Evolutionary conservation across 495 filamentous ascomycete genomes (phyloP).

Genomic region (Penicillium simplicissimum): DNA sequence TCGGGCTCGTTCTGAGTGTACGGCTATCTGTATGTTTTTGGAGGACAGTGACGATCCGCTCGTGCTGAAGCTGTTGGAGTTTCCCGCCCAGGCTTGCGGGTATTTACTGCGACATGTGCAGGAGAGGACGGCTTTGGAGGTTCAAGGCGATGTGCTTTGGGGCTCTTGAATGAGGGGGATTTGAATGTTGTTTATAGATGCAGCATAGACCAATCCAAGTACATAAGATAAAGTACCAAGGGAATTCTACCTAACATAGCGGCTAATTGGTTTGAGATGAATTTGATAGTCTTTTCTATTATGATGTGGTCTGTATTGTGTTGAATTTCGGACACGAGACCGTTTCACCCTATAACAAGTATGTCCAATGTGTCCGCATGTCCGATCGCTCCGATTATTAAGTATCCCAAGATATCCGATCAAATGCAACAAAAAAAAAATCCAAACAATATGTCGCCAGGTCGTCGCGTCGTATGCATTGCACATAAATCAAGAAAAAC

Average conservation of each 20-base stretch:
- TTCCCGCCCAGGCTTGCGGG: slow-evolving; percentile 75
- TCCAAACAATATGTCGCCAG: not conserved
- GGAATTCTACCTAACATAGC: too few species aligned
- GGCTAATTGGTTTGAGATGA: too few species aligned
- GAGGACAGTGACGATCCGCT: slow-evolving; percentile 31
- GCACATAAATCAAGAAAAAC: slow-evolving; percentile 3
- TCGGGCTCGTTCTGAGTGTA: slow-evolving; percentile 43
- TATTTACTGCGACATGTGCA: slow-evolving; percentile 83
- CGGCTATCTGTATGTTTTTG: slow-evolving; percentile 48
- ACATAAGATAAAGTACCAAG: too few species aligned
- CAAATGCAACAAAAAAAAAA: slow-evolving; percentile 11
- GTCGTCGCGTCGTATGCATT: slow-evolving; percentile 28
- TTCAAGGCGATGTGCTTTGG: not conserved
- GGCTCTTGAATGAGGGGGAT: not conserved
- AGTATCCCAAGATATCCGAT: slow-evolving; percentile 16
- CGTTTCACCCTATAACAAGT: not conserved
- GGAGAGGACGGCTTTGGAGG: slow-evolving; percentile 16
- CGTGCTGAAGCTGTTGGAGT: slow-evolving; percentile 29
- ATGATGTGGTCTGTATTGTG: not conserved
- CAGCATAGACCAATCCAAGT: too few species aligned
- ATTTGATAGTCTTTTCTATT: not conserved
- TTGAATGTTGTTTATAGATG: not conserved
- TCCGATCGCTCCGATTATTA: slow-evolving; percentile 16
- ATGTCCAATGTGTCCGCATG: slow-evolving; percentile 13
- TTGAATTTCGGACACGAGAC: not conserved